phyloP scores from a whole-genome alignment of 352 stramenopile species.

The Stramenopiles sp. region DNA sequence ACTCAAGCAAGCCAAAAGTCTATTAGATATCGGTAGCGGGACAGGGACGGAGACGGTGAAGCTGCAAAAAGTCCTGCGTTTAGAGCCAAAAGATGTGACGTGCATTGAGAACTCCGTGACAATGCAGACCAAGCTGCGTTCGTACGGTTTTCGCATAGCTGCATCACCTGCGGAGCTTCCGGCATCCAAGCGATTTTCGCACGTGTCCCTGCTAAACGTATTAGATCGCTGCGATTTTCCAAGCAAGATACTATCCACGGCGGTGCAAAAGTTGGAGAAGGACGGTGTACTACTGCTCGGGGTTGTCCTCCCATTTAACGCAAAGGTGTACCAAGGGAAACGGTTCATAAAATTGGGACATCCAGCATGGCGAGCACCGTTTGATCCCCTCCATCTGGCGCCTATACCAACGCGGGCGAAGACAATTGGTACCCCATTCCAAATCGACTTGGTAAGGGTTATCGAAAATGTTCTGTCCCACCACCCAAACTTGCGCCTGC shows the following conservation, averaged over 20 bases:
- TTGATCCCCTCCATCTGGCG: neutral
- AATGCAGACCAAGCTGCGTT: conserved; percentile 3
- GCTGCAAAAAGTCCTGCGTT: neutral
- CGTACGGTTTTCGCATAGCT: neutral
- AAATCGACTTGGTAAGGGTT: neutral
- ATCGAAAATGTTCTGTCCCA: neutral
- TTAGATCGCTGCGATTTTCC: conserved; percentile 16
- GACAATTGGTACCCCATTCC: neutral
- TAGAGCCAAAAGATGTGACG: neutral
- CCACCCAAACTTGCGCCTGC: conserved; percentile 1
- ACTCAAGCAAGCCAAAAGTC: neutral
- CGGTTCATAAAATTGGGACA: neutral
- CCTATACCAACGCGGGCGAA: neutral
- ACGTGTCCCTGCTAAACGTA: conserved; percentile 17
- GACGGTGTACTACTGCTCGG: conserved; percentile 14
- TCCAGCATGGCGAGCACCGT: neutral
- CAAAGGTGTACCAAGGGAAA: conserved; percentile 1
- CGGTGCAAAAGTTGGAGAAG: neutral
- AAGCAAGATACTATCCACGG: neutral
- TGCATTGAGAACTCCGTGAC: conserved; percentile 13
- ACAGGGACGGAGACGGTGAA: conserved; percentile 17
- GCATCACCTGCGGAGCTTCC: neutral
- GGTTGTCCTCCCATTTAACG: conserved; percentile 14
- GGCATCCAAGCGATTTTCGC: neutral
- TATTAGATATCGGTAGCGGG: conserved; percentile 15